phyloP scores from a whole-genome alignment of 129 eudicot species.

The Glebionis coronaria region DNA sequence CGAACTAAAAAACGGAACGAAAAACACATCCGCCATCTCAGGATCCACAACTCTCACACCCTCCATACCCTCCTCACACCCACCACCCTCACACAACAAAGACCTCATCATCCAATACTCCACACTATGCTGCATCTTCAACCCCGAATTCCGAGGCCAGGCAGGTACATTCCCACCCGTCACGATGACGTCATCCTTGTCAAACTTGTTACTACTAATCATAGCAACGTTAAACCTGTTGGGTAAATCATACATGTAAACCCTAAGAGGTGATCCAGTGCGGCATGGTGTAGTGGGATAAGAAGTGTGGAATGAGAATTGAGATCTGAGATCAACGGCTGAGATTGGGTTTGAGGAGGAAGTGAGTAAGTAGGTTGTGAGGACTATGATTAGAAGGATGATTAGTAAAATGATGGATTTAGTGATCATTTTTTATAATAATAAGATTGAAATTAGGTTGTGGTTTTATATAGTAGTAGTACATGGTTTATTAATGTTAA shows the following conservation, averaged over 20 bases:
- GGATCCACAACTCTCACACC: constrained; percentile 91
- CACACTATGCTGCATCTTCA: constrained; percentile 85
- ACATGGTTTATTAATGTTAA: neutral
- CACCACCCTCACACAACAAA: constrained; percentile 36
- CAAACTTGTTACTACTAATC: constrained; percentile 47
- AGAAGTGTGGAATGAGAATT: constrained; percentile 26
- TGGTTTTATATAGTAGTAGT: constrained; percentile 20
- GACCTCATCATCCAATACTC: constrained; percentile 99
- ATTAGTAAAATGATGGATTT: constrained; percentile 37
- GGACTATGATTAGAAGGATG: constrained; percentile 11
- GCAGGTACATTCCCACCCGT: constrained; percentile 59
- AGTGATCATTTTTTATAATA: constrained; percentile 17
- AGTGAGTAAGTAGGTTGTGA: constrained; percentile 37
- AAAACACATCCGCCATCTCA: constrained; percentile 75
- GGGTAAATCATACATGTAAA: constrained; percentile 86
- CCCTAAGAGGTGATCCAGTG: constrained; percentile 50
- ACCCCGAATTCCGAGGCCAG: constrained; percentile 69
- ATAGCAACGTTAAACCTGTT: constrained; percentile 74
- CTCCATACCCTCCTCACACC: constrained; percentile 49
- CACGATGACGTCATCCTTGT: constrained; percentile 44
- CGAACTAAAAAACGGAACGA: constrained; percentile 87
- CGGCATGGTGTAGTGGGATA: constrained; percentile 30
- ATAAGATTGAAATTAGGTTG: neutral
- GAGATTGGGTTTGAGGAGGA: constrained; percentile 38
- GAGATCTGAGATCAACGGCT: constrained; percentile 51